phyloP scores from a whole-genome alignment of 2,329 filamentous ascomycete species.

The Aspergillus texensis region DNA sequence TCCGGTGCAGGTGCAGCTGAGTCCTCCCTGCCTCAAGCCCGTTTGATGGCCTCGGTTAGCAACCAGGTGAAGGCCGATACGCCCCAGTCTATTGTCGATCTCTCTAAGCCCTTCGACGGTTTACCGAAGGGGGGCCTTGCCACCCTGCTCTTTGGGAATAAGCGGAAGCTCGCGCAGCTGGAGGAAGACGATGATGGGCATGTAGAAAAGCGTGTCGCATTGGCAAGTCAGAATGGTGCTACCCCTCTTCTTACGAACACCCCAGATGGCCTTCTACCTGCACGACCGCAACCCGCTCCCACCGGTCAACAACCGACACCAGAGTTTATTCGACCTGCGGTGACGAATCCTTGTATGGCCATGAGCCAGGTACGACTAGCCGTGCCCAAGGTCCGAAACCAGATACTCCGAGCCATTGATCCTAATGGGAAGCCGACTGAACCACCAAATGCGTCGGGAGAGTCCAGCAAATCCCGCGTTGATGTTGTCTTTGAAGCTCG shows the following conservation, averaged over 20 bases:
- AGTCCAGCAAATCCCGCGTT: constrained; percentile 57
- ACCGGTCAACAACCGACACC: constrained; percentile 70
- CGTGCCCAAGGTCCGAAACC: constrained; percentile 80
- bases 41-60: constrained; percentile 76
- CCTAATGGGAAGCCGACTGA: constrained; percentile 47
- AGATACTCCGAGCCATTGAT: constrained; percentile 82
- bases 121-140: constrained; percentile 86
- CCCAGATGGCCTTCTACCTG: constrained; percentile 75
- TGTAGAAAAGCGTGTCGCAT: constrained; percentile 61
- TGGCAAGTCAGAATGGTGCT: constrained; percentile 66
- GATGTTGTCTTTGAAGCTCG: constrained; percentile 84
- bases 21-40: constrained; percentile 85
- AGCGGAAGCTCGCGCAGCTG: constrained; percentile 74
- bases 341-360: constrained; percentile 78
- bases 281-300: constrained; percentile 62
- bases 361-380: constrained; percentile 83
- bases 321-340: constrained; percentile 83
- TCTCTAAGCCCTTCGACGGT: constrained; percentile 92
- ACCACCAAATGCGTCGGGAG: constrained; percentile 38
- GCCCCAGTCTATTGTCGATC: constrained; percentile 80
- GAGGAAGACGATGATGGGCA: constrained; percentile 75
- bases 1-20: constrained; percentile 85
- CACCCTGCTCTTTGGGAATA: constrained; percentile 86
- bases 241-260: constrained; percentile 76
- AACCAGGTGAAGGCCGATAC: constrained; percentile 68